Conservation (phyloP, 257 asterid species). For the Hygrophila difformis region DNA sequence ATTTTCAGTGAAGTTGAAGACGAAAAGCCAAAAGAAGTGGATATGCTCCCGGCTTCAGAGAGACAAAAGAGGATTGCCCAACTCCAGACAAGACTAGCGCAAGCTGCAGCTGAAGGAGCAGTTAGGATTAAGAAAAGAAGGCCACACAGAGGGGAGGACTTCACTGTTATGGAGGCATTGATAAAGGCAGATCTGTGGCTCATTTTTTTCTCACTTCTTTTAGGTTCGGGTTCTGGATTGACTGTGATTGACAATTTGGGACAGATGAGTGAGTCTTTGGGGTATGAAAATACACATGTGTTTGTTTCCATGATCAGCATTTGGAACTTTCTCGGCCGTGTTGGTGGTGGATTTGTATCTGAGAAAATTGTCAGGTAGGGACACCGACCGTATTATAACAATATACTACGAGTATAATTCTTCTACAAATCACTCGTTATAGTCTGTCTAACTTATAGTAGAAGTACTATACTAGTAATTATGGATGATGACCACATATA, state of each 20-base stretch:
- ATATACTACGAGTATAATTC: too few species aligned
- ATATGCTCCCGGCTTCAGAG: slow-evolving; percentile 39
- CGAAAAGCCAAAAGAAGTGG: slow-evolving; percentile 42
- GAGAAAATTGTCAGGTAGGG: slow-evolving; percentile 50
- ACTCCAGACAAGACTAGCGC: slow-evolving; percentile 38
- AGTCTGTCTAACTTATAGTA: too few species aligned
- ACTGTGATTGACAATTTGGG: slow-evolving; percentile 60
- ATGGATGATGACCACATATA: too few species aligned
- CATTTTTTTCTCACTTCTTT: slow-evolving; percentile 45
- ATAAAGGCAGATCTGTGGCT: slow-evolving; percentile 59
- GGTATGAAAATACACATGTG: slow-evolving; percentile 38
- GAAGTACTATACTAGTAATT: too few species aligned
- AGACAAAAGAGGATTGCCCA: slow-evolving; percentile 50
- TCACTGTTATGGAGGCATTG: slow-evolving; percentile 45
- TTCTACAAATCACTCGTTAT: too few species aligned
- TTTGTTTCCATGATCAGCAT: slow-evolving; percentile 61
- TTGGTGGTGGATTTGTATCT: slow-evolving; percentile 60
- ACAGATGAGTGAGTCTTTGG: slow-evolving; percentile 60
- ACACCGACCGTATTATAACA: neutral
- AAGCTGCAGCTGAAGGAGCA: slow-evolving; percentile 72
- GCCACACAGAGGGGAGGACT: slow-evolving; percentile 60
- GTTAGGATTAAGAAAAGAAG: slow-evolving; percentile 42
- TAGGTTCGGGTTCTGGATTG: slow-evolving; percentile 61
- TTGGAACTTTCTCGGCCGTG: slow-evolving; percentile 58
- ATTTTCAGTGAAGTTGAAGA: slow-evolving; percentile 51